Base-by-base conservation (phyloP, 1,139 yeast species). In the Suhomyces wounanorum region DNA sequence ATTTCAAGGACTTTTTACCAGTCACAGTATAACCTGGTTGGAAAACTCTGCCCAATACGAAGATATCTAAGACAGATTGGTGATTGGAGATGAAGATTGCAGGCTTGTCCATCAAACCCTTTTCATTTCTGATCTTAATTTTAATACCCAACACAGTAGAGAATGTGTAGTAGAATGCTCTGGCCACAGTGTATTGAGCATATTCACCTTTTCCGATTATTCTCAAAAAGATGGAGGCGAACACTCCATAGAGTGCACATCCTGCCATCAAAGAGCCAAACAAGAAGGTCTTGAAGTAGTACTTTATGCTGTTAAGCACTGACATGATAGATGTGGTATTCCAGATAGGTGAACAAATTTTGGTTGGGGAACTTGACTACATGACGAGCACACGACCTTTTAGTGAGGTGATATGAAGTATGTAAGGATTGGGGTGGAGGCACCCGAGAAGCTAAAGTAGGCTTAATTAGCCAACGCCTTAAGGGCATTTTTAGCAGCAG, bases 1-100 rank as follows among this genome's bases (percentile, higher is more conserved):
- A 90, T 62, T 88, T 85, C 62, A 94, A 78, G 6, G 89, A 86
- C 65, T 83, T 85, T 70, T 94, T 94, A 38, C 97, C 95, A 1
- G 99, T 94, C 44, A 95, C 97, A 8, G 95, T 87, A 71, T 92
- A 90, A 46, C 90, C 91, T 40, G 84, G 84, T 50, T 96, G 96
- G 77, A 95, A 95, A 40, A 89, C 69, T 58, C 79, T 82, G 21
- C 96, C 98, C 60, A 94, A 75, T 49, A 92, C 69, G 48, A 87
- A 76, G 52, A 94, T 82, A 66, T 94, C 99, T 58, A 94, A 72
- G 35, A 91, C 92, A 17, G 90, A 83, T 72, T 95, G 99, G 72
- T 95, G 99, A 71, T 95, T 95, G 14, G 96, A 83, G 8, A 95
- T 75, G 54, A 89, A 79, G 53, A 95, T 83, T 7, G 95, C 96